Percentiles rank a stretch among this genome's conserved stretches.
These are phyloP conservation scores for apple (Malus domestica) DNA, from an alignment of 306 rosid species.

Conservation along the genomic window ASM211411v1 NC_041792.1:23665407-23665906, in stretches of 20 bases:
- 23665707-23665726: background rate
- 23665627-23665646: background rate
- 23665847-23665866: no score
- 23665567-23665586: background rate
- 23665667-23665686: no score
- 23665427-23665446: background rate
- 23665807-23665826: no score
- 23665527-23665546: background rate
- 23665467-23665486: background rate
- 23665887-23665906: accelerated
- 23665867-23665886: no score
- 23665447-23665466: background rate
- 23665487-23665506: background rate
- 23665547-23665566: background rate
- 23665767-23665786: background rate
- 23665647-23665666: background rate
- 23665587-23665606: background rate
- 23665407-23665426: no score
- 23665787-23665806: no score
- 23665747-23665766: background rate
- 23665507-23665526: background rate
- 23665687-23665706: no score
- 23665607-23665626: background rate
- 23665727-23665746: background rate
- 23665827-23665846: background rate